These are phyloP conservation scores for Talaromyces sp. DNA, from an alignment of 2,329 filamentous ascomycete species.

Conservation along the genomic window DNA sequence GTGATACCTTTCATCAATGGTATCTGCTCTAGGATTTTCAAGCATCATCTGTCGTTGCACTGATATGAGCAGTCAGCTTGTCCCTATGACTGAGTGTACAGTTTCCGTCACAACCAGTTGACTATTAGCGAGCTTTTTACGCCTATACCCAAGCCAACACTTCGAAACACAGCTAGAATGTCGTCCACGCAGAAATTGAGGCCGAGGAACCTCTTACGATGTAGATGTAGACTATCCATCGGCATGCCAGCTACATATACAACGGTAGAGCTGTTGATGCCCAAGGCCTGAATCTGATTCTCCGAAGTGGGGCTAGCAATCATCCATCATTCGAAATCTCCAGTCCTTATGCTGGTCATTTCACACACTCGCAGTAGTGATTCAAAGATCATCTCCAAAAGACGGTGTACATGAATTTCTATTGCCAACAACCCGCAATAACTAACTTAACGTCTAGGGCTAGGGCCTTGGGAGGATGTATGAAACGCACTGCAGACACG, in stretches of 20 bases:
- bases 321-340: background rate
- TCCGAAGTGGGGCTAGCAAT: background rate
- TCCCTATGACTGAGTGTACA: background rate
- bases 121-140: background rate
- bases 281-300: background rate
- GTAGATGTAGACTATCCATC: too few species aligned
- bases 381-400: background rate
- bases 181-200: too few species aligned
- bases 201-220: too few species aligned
- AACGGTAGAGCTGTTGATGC: background rate
- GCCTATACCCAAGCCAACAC: background rate
- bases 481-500: constrained; percentile 4
- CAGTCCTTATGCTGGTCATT: background rate
- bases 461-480: background rate
- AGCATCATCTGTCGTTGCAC: background rate
- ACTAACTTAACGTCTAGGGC: background rate
- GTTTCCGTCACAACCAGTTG: background rate
- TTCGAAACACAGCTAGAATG: too few species aligned
- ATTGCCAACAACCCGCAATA: background rate
- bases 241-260: too few species aligned
- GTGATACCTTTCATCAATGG: too few species aligned
- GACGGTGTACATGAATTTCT: background rate
- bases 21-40: background rate
- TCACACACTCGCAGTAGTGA: too few species aligned
- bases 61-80: background rate